Conservation (phyloP, 768 basidiomycete species). For the Hydnum rufescens region DNA sequence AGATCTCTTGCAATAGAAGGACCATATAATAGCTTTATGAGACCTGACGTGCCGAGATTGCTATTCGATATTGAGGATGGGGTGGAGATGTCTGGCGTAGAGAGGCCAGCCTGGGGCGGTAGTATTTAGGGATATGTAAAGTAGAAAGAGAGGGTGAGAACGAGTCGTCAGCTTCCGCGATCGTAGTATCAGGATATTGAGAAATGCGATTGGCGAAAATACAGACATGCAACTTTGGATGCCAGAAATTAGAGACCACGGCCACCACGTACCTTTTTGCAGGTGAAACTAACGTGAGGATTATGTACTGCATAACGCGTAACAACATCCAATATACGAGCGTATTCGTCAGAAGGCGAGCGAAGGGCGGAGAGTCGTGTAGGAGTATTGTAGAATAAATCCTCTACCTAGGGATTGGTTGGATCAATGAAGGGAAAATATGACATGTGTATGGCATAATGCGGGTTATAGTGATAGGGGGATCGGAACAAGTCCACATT, state of each 20-base stretch:
- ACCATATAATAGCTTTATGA: conserved; percentile 68
- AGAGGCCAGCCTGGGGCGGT: too few species aligned
- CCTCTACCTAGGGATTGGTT: conserved; percentile 82
- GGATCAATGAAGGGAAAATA: background rate
- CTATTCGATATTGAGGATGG: too few species aligned
- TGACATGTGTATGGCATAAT: too few species aligned
- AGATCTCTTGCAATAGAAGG: conserved; percentile 64
- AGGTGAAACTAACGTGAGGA: conserved; percentile 65
- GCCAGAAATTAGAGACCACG: too few species aligned
- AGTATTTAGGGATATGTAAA: too few species aligned
- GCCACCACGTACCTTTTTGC: conserved; percentile 52
- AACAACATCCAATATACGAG: conserved; percentile 75
- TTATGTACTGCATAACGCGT: conserved; percentile 92
- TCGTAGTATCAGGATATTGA: too few species aligned
- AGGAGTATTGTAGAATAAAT: conserved; percentile 87
- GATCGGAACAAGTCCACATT: background rate
- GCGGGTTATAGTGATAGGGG: background rate
- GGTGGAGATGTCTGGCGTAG: too few species aligned
- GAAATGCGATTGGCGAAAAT: too few species aligned
- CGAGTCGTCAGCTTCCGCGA: conserved; percentile 45
- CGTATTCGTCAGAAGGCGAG: conserved; percentile 76
- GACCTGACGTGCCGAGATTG: conserved; percentile 26
- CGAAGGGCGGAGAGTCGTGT: conserved; percentile 71
- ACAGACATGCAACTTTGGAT: too few species aligned
- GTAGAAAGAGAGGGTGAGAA: too few species aligned